These are phyloP conservation scores for Jamesozyma lodderae DNA, from an alignment of 805 yeast genomes.

Conservation along the genomic window DNA sequence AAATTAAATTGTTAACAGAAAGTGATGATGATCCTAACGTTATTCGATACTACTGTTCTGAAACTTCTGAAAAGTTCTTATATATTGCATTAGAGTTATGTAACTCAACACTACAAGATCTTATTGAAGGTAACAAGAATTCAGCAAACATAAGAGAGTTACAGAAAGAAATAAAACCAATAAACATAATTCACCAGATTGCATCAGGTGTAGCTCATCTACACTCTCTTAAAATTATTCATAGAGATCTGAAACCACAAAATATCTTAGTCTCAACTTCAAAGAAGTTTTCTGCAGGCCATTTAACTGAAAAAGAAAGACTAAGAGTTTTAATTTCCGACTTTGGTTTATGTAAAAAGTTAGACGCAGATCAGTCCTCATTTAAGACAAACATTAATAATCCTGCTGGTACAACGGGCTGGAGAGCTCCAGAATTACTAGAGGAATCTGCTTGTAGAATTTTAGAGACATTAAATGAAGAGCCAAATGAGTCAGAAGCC, in stretches of 20 bases:
- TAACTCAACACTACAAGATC: conserved; percentile 78
- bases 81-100: conserved; percentile 92
- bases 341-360: conserved; percentile 87
- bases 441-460: conserved; percentile 13
- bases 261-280: conserved; percentile 78
- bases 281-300: conserved; percentile 30
- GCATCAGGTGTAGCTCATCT: conserved; percentile 79
- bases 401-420: conserved; percentile 95
- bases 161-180: conserved; percentile 38
- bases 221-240: conserved; percentile 86
- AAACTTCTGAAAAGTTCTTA: conserved; percentile 74
- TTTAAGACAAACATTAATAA: conserved; percentile 78
- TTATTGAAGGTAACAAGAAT: conserved; percentile 46
- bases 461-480: conserved; percentile 3
- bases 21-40: conserved; percentile 97
- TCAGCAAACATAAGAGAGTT: conserved; percentile 31
- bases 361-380: conserved; percentile 88
- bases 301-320: conserved; percentile 30
- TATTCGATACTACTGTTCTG: conserved; percentile 87
- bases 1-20: conserved; percentile 77
- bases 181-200: conserved; percentile 55
- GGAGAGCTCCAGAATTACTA: conserved; percentile 93
- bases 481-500: conserved; percentile 31
- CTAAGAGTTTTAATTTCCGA: conserved; percentile 80
- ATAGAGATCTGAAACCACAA: conserved; percentile 91